Base-by-base conservation (phyloP, 192 early-diverging fungal species). In the Podila epigama region DNA sequence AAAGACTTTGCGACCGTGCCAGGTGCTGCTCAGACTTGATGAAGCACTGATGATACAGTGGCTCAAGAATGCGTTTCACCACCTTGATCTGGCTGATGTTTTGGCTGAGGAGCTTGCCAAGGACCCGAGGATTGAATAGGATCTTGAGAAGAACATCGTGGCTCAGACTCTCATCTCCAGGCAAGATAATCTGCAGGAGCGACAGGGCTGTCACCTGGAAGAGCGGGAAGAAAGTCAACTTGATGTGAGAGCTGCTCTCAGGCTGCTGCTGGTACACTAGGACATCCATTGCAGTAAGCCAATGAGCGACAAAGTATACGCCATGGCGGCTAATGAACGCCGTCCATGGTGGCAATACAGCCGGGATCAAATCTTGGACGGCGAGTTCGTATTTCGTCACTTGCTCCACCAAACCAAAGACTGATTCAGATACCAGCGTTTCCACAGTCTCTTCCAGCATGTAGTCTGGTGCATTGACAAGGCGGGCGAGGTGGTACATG, bases 181-280 rank as follows among this genome's bases (percentile, higher is more conserved):
- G 73, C 12, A 77, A 51, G 11, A 77, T 58, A 36, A 68, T 68
- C 51, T 77, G 73, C 4, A 77, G 51, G 33, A 77, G 36, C 12
- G 73, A 77, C 22, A 77, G 32, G 0, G 73, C 73, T 5, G 73
- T 77, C 16, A 77, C 73, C 20, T 77, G 73, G 57, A 77, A 77
- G 25, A 77, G 60, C 0, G 73, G 73, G 66, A 77, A 77, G 40
- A 77, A 77, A 1, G 66, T 77, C 54, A 77, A n/a, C 34, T 77
- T 77, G 73, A 77, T 77, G 28, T 68, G 73, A 11, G 73, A 77
- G 51, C 73, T 77, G 51, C 63, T 77, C 15, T 77, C 61, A 6
- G 73, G 73, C 12, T 77, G 65, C 51, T 77, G 73, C 36, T 68
- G 73, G 51, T 77, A 77, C 10, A 77, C 63, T 4, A 77, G 61